Conservation (phyloP, 2,329 filamentous ascomycete species). For the Penicillium sp. region DNA sequence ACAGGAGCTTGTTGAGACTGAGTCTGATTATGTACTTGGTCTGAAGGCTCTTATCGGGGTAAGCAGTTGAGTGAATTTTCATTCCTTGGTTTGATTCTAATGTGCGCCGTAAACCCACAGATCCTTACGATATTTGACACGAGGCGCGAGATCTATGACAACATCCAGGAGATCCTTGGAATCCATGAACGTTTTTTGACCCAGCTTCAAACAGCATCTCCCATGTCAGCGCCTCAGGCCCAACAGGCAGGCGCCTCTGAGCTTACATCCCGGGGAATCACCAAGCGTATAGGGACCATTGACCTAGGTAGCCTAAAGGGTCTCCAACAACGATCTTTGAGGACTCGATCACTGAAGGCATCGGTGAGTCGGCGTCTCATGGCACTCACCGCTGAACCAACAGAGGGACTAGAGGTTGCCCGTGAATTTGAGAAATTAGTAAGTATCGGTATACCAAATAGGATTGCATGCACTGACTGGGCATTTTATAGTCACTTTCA, state of each 20-base stretch:
- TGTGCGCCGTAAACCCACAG: constrained; percentile 46
- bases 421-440: constrained; percentile 56
- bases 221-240: constrained; percentile 52
- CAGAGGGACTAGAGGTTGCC: constrained; percentile 55
- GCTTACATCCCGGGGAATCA: constrained; percentile 32
- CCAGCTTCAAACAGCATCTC: constrained; percentile 69
- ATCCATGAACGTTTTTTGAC: constrained; percentile 79
- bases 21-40: constrained; percentile 85
- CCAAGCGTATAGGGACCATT: constrained; percentile 51
- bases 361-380: constrained; percentile 30
- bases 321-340: constrained; percentile 29
- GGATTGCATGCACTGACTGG: constrained; percentile 42
- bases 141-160: constrained; percentile 72
- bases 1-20: constrained; percentile 81
- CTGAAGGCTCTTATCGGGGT: constrained; percentile 85
- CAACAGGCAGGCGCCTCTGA: constrained; percentile 22
- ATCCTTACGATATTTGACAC: constrained; percentile 74
- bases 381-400: constrained; percentile 52
- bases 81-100: constrained; percentile 16
- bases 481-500: constrained; percentile 65
- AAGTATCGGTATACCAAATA: constrained; percentile 9
- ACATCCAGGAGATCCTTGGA: constrained; percentile 74
- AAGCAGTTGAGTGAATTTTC: constrained; percentile 30
- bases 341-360: constrained; percentile 32
- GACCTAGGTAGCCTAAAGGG: constrained; percentile 44